Evolutionary conservation across 441 rosid genomes (phyloP).

Genomic region (Dalechampia spathulata): DNA sequence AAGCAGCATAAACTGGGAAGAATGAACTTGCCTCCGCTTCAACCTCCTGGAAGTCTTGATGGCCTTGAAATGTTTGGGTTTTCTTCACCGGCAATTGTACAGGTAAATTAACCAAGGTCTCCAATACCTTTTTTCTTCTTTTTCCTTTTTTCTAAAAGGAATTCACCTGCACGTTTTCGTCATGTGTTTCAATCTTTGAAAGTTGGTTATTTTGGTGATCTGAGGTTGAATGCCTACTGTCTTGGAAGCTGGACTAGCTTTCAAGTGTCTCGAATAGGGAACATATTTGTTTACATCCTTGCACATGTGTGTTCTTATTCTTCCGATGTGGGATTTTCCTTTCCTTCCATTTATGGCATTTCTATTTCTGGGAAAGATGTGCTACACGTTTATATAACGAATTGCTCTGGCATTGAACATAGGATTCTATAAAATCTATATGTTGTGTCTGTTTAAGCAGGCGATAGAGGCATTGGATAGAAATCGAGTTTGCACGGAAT

Average conservation of each 20-base stretch:
- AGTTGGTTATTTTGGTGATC: neutral
- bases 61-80: constrained; percentile 98
- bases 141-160: neutral
- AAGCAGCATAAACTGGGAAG: constrained; percentile 80
- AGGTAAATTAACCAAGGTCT: constrained; percentile 39
- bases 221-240: too few species aligned
- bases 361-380: neutral
- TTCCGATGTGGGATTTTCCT: neutral
- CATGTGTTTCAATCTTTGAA: neutral
- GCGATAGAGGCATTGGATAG: constrained; percentile 85
- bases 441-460: constrained; percentile 30
- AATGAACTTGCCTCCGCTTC: constrained; percentile 78
- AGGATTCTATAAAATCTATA: constrained; percentile 2
- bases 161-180: neutral
- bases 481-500: constrained; percentile 75
- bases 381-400: too few species aligned
- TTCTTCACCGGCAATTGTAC: constrained; percentile 87
- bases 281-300: neutral
- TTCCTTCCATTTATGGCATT: neutral
- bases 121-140: neutral
- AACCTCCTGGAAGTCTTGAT: constrained; percentile 96
- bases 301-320: too few species aligned
- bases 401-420: neutral
- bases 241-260: neutral
- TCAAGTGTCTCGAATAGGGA: neutral